Base-by-base conservation (phyloP, 495 filamentous ascomycete genomes). In the Parathielavia hyrcaniae region DNA sequence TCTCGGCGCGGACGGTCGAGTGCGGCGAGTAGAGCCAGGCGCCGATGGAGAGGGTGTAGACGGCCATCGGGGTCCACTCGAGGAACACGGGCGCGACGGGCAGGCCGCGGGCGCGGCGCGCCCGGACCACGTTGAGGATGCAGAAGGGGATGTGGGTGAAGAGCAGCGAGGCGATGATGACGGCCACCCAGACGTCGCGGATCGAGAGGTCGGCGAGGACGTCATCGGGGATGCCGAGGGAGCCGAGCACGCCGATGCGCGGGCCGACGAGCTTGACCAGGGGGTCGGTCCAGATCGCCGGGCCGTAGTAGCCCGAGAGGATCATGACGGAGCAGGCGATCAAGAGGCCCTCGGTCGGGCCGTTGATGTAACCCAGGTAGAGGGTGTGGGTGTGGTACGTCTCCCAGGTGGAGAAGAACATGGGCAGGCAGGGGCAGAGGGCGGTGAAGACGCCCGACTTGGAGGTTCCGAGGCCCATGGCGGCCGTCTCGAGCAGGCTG, bases 321-420 rank as follows among this genome's bases (percentile, higher is more conserved):
- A 88, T 74, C 90, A 97, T 97, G 46, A 96, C 77, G 14, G 73
- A 67, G 68, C 90, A 91, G 20, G 90, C 93, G 52, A 97, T 82
- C 45, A 97, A 82, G 32, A 99, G 81, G 35, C 95, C 95, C 73
- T 99, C 93, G 30, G 91, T 98, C 5, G 93, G 93, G 0, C 95
- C 95, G 70, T 98, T 98, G 79, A 97, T 86, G 71, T 95, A 91
- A 36, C 93, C 93, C 5, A 98, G 85, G 69, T 97, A 98, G 2
- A 98, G 77, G 0, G 95, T 97, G 71, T 98, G 93, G 1, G 93
- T 96, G 72, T 98, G 93, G 70, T 96, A 98, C 3, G 93, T 98
- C 71, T 98, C 93, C 93, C 93, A 98, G 9, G 93, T 98, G 6
- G 91, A 97, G 75, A 97, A 96, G 78, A 96, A 97, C 93, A 98